A percentile compares a stretch with the other conserved stretches of the same genome.
phyloP scores from a whole-genome alignment of 768 basidiomycete genomes.

The Phanerochaete carnosa region DNA sequence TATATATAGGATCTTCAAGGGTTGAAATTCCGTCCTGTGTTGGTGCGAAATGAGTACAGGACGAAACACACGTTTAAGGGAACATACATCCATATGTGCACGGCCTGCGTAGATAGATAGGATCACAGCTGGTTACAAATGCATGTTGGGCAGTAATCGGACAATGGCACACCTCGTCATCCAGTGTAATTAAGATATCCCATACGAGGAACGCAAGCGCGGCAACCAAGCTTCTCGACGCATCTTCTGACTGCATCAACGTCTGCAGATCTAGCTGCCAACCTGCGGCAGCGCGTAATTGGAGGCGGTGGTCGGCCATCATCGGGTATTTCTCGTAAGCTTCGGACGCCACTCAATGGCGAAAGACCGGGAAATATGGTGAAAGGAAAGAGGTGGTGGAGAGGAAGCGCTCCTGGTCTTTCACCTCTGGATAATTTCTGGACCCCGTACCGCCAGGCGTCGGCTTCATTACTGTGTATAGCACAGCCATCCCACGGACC shows the following conservation, averaged over 20 bases:
- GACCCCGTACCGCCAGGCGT: not conserved
- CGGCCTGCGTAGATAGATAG: not conserved
- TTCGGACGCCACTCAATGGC: too few relatives aligned
- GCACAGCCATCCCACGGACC: not conserved
- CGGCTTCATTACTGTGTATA: not conserved
- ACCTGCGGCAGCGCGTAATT: not conserved
- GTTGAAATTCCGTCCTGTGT: slow-evolving; percentile 10
- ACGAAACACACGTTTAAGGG: not conserved
- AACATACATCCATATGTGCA: slow-evolving; percentile 12
- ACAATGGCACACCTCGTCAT: slow-evolving; percentile 11
- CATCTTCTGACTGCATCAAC: slow-evolving; percentile 10
- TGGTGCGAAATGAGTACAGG: not conserved
- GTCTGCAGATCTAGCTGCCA: not conserved
- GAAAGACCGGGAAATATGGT: not conserved
- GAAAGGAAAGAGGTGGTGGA: not conserved
- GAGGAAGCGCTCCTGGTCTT: too few relatives aligned
- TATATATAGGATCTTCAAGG: slow-evolving; percentile 11
- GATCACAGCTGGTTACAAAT: not conserved
- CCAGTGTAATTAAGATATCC: slow-evolving; percentile 11
- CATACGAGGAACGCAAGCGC: slow-evolving; percentile 12
- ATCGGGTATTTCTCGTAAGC: not conserved
- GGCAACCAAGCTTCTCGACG: slow-evolving; percentile 4
- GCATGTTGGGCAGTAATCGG: not conserved
- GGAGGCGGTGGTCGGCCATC: not conserved
- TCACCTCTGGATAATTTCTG: too few relatives aligned